These are phyloP conservation scores for Backusella psychrophila DNA, from an alignment of 192 early-diverging fungal species.

Conservation along the genomic window DNA sequence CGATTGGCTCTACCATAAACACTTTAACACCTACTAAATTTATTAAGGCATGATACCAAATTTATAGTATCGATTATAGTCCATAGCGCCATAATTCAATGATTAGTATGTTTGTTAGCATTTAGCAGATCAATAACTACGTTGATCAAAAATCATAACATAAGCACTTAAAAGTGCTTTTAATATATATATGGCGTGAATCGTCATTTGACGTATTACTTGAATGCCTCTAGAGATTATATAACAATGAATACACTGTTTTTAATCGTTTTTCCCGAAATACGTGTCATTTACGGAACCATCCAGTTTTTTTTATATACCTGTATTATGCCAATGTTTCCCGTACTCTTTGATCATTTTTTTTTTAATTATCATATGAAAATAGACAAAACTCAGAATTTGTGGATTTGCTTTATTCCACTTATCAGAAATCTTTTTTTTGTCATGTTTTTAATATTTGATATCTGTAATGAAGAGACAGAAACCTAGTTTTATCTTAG, in stretches of 20 bases:
- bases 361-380: not conserved
- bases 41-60: not conserved
- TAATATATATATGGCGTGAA: not conserved
- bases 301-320: not conserved
- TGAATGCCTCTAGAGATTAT: not conserved
- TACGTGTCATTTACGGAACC: not conserved
- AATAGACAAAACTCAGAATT: not conserved
- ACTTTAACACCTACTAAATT: not conserved
- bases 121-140: not conserved
- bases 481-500: not conserved
- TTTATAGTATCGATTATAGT: not conserved
- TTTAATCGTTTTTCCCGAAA: not conserved
- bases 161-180: not conserved
- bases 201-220: not conserved
- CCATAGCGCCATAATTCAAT: not conserved
- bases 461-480: not conserved
- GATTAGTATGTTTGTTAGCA: not conserved
- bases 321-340: not conserved
- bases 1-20: not conserved
- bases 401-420: not conserved
- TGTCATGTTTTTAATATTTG: not conserved
- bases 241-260: not conserved
- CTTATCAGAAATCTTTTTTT: not conserved
- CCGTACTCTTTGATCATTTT: not conserved
- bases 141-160: too few species aligned